Percentiles rank a stretch among this genome's conserved stretches.
These are phyloP conservation scores for Fusarium protoensiforme DNA, from an alignment of 2,329 filamentous ascomycete genomes.

Conservation along the genomic window DNA sequence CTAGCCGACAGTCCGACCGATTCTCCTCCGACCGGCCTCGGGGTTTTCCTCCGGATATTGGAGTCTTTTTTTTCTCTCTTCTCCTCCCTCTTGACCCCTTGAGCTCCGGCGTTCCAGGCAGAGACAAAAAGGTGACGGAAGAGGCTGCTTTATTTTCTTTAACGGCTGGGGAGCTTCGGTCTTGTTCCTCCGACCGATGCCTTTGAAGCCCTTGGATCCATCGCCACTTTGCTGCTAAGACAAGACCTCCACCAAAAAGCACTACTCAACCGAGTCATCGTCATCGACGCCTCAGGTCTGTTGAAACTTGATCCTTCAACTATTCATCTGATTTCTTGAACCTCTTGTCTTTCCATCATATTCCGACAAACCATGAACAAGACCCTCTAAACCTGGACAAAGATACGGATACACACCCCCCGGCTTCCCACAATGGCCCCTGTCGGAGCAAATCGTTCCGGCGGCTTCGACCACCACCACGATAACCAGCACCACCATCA, in stretches of 20 bases:
- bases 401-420: not conserved
- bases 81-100: constrained; percentile 5
- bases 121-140: not conserved
- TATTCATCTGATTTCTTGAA: not conserved
- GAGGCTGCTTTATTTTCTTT: not conserved
- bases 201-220: constrained; percentile 1
- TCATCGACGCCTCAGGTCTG: constrained; percentile 33
- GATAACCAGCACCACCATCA: constrained; percentile 23
- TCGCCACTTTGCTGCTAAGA: constrained; percentile 22
- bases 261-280: constrained; percentile 35
- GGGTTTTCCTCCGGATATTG: constrained; percentile 19
- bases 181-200: not conserved
- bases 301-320: not conserved
- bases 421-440: constrained; percentile 34
- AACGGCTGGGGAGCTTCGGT: constrained; percentile 6
- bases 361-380: constrained; percentile 24
- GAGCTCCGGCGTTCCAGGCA: constrained; percentile 4
- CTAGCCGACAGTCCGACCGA: constrained; percentile 38
- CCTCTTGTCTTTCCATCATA: constrained; percentile 3
- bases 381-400: not conserved
- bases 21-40: constrained; percentile 36
- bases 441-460: constrained; percentile 35
- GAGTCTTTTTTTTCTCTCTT: constrained; percentile 10
- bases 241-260: constrained; percentile 26
- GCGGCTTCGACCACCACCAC: constrained; percentile 30